Evolutionary conservation across 768 basidiomycete genomes (phyloP).

Genomic region (Rhodotorula taiwanensis): DNA sequence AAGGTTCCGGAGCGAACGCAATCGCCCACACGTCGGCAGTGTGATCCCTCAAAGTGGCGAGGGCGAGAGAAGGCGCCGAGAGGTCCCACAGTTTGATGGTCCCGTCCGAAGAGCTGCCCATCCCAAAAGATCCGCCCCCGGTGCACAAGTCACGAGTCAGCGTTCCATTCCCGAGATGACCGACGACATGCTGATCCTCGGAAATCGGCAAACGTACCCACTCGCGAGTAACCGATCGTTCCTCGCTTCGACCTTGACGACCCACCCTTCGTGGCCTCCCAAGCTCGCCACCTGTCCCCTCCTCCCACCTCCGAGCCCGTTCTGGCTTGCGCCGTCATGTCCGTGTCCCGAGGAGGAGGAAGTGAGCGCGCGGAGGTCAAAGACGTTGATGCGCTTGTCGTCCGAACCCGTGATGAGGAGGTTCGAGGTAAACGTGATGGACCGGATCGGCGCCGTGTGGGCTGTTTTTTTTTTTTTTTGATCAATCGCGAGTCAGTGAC

Average conservation of each 20-base stretch:
- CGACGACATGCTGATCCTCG: too few species aligned
- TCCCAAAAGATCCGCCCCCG: too few species aligned
- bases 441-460: conserved; percentile 35
- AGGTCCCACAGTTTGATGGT: conserved; percentile 39
- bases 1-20: conserved; percentile 28
- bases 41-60: conserved; percentile 36
- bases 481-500: background rate
- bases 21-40: conserved; percentile 33
- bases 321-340: background rate
- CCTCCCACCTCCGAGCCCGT: conserved; percentile 13
- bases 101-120: conserved; percentile 32
- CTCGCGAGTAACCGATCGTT: conserved; percentile 33
- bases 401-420: conserved; percentile 37
- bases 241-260: conserved; percentile 24
- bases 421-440: conserved; percentile 33
- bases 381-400: conserved; percentile 38
- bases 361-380: conserved; percentile 34
- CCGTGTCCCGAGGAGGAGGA: background rate
- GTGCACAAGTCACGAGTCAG: background rate
- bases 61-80: conserved; percentile 16
- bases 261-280: conserved; percentile 35
- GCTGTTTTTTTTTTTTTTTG: too few species aligned
- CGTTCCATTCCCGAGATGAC: background rate
- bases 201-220: conserved; percentile 15
- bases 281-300: conserved; percentile 33